Evolutionary conservation across 345 rosid genomes (phyloP), one percentile per base, ranked within the genome.

Genomic region (Kernera saxatilis): DNA sequence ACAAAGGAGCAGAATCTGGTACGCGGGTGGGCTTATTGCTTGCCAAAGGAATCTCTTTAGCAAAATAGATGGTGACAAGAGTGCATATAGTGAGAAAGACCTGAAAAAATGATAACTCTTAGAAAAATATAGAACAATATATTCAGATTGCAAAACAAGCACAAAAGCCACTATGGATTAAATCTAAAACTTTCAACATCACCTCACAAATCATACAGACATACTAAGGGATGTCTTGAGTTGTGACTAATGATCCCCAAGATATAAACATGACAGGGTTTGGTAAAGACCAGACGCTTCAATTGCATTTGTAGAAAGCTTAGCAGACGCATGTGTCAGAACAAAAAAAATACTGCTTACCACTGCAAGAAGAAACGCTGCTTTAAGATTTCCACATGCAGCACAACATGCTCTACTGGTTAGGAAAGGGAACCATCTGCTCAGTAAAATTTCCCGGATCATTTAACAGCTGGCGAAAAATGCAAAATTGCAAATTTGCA

Each of bases 361-460:
- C 78, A 94, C 97, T 23, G 97, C 96, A 61, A 88, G 83, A 75
- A 94, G 92, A 83, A 91, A 91, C 64, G 99, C 97, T 37, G 96
- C 99, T 85, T 94, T 94, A 55, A 94, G 89, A 83, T 91, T 94
- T 58, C 90, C 98, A 61, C 99, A 94, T 57, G 97, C 96, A 76
- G 88, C 96, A 77, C 98, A 94, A 74, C 99, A 89, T 71, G 98
- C 99, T 84, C 78, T 84, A 78, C 76, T 91, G 46, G 71, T 84
- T 79, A 94, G 84, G 84, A 91, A 94, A 58, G 99, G 99, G 86
- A 94, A 94, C 99, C 96, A 91, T 79, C 99, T 94, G 89, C 65
- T 29, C 75, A 49, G 35, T 43, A 77, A 63, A 78, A 45, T 72
- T 62, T 15, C 22, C 10, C 11, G 0, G 14, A 60, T 71, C 51